These are phyloP conservation scores for Calonectria pauciramosa DNA, from an alignment of 2,329 filamentous ascomycete species.

Conservation along the genomic window DNA sequence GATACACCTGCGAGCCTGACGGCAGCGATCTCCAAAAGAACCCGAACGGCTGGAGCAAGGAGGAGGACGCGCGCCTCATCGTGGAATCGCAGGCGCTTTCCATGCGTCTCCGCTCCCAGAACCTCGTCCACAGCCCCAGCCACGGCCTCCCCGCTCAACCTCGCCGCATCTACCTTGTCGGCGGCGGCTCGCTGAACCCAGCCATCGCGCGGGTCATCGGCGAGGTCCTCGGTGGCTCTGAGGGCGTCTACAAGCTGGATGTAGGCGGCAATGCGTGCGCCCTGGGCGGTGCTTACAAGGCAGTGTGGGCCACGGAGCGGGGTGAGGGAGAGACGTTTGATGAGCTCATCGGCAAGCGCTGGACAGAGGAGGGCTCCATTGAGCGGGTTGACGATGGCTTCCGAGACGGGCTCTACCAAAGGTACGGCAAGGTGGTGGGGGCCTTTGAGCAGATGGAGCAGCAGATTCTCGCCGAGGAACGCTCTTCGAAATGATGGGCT, in stretches of 20 bases:
- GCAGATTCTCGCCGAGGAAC: slow-evolving; percentile 65
- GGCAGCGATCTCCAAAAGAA: slow-evolving; percentile 63
- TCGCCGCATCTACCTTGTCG: slow-evolving; percentile 91
- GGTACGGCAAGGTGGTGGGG: slow-evolving; percentile 81
- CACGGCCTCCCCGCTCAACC: slow-evolving; percentile 82
- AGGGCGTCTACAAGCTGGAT: slow-evolving; percentile 94
- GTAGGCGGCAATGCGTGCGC: slow-evolving; percentile 97
- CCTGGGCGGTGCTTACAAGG: slow-evolving; percentile 94
- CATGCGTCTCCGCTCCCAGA: slow-evolving; percentile 86
- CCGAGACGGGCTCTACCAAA: slow-evolving; percentile 78
- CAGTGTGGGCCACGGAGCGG: slow-evolving; percentile 89
- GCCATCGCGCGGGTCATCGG: slow-evolving; percentile 89
- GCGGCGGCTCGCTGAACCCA: slow-evolving; percentile 89
- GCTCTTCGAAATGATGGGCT: slow-evolving; percentile 18
- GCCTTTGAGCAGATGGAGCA: slow-evolving; percentile 85
- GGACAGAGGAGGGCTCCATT: slow-evolving; percentile 88
- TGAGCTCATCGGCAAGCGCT: slow-evolving; percentile 84
- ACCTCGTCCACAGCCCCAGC: slow-evolving; percentile 74
- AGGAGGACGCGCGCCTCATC: slow-evolving; percentile 86
- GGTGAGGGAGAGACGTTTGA: slow-evolving; percentile 82
- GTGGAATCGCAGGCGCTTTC: slow-evolving; percentile 96
- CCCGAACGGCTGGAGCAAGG: slow-evolving; percentile 58
- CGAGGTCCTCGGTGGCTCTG: slow-evolving; percentile 87
- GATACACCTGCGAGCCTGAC: slow-evolving; percentile 75
- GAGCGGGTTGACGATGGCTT: slow-evolving; percentile 88